Evolutionary conservation across 2,329 filamentous ascomycete genomes (phyloP), one percentile per base, ranked within the genome.

Genomic region (Zarea fungicola): DNA sequence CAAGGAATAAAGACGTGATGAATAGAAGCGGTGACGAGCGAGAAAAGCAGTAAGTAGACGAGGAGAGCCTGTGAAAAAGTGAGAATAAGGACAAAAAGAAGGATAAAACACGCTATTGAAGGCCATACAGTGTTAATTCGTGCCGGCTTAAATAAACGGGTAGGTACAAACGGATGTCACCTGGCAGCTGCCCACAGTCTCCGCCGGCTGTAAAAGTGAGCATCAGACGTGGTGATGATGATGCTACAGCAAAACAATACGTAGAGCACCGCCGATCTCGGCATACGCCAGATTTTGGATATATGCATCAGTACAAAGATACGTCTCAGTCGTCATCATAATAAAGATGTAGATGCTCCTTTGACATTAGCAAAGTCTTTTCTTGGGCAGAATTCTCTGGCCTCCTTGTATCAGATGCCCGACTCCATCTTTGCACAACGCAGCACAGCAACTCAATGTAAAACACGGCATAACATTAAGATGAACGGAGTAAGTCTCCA

Each of bases 91-190:
- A 19, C 22, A 37, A 26, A 5, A 4, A 22, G 40, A 34, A 18
- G 16, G 10, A 9, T 19, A 7, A 32, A 34, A 26, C 44, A 39
- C 44, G 28, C 35, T 34, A 47, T 47, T 40, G 26, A 47, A 3
- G 18, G 16, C 13, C 8, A 22, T 37, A 19, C 35, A 37, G 35
- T 5, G 6, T 3, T 14, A 34, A 7, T 28, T 35, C 25, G 25
- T 34, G 42, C 42, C n/a, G 21, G 10, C n/a, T 32, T 6, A 8
- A n/a, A 34, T 10, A 47, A 48, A 29, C 36, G 36, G 44, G 21
- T 21, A 48, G 35, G 44, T 14, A 41, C 36, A 48, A 48, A 48
- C 44, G 36, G 36, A 41, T 40, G 44, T 48, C 35, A 48, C 36
- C 29, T 48, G 44, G 26, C 44, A 41, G 35, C 28, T 48, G 44